Base-by-base conservation (phyloP, 768 basidiomycete species). In the Rubroboletus pulcherrimus region DNA sequence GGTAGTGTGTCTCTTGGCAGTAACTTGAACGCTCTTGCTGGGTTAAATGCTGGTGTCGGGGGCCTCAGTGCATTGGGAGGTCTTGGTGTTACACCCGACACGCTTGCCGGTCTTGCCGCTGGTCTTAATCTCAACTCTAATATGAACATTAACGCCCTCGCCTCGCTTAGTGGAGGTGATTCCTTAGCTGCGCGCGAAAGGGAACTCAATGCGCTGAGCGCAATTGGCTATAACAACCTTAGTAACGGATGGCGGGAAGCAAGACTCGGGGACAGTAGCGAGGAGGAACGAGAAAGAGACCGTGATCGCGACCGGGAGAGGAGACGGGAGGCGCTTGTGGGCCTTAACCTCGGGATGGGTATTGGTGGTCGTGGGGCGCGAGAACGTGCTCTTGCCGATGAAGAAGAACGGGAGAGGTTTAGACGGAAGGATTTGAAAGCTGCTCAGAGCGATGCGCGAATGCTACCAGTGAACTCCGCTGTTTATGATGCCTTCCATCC, bases 401-500 rank as follows among this genome's bases (percentile, higher is more conserved):
- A 78, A 63, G 70, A 71, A 62, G 82, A 78, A 68, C 73, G 78
- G 45, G 82, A 78, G 67, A 73, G 78, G 56, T 71, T 78, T 60
- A 75, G 85, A 53, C 81, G 80, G 64, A 85, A 81, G 67, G 80
- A 80, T 46, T 72, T 77, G 56, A 76, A 78, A 35, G 72, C 73
- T 31, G 41, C 46, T 42, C 72, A 80, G 26, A 72, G 71, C 2
- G 70, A 71, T 44, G 71, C 66, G 21, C 64, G 70, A 19, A 62
- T 80, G 51, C 62, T 79, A 8, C 68, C 75, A 49, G 72, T 71
- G 47, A 73, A 74, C 60, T 66, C 80, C 3, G 74, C 76, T 24
- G 81, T 87, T 1, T 92, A 82, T 66, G 91, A 93, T 63, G 86
- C 89, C 2, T 93, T 92, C 75, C 86, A 91, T 66, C 82, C 85